Base-by-base conservation (phyloP, 768 basidiomycete genomes). In the Coprinopsis strossmayeri region DNA sequence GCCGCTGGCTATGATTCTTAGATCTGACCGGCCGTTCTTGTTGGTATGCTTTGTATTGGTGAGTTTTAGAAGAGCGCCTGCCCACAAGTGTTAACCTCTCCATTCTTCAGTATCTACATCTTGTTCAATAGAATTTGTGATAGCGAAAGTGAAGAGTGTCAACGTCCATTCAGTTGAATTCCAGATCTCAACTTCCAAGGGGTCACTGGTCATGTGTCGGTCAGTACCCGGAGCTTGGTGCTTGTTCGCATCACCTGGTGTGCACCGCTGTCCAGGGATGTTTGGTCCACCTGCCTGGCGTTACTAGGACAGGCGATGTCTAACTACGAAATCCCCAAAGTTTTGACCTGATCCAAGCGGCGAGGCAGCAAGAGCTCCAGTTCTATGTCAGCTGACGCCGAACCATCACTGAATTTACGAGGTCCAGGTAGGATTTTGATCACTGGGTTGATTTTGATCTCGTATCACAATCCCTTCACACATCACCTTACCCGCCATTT, bases 1-100 rank as follows among this genome's bases (percentile, higher is more conserved):
- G 61, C 64, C 30, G 69, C 67, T 21, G 69, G 66, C 15, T 56
- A 46, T 32, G 28, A 28, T 37, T 18, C 39, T 13, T 51, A 46
- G 45, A 23, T n/a, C 21, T 28, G 17, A 1, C n/a, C 5, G 26
- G 13, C 37, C 17, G n/a, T 18, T 4, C 20, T 48, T 3, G 9
- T 46, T 17, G n/a, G n/a, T n/a, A 32, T 48, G 13, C 34, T 38
- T 5, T 42, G 40, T 42, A 42, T 25, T 9, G 23, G 40, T 42
- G 40, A 42, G 40, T 25, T 18, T 3, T 25, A 11, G 5, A 10
- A n/a, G n/a, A n/a, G n/a, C n/a, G n/a, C n/a, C n/a, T n/a, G n/a
- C n/a, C n/a, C n/a, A n/a, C n/a, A n/a, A n/a, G 5, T 38, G 10
- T 18, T 38, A 42, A 5, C 18, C 43, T 45, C 27, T 32, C 27